Evolutionary conservation across 768 basidiomycete genomes (phyloP).

Genomic region (Phlegmacium glaucopus): DNA sequence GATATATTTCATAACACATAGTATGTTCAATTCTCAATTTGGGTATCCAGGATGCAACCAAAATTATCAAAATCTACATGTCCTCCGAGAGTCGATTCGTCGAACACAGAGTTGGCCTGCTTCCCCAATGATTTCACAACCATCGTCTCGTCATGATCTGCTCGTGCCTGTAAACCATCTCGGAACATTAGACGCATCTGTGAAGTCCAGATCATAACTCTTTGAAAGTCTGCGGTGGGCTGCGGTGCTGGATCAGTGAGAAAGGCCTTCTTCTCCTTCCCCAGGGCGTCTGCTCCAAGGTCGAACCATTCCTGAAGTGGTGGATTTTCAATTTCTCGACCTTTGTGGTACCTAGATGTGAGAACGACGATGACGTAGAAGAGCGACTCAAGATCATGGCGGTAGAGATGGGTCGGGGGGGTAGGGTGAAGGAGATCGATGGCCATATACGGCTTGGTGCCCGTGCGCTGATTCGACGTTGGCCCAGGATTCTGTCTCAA

Average conservation of each 20-base stretch:
- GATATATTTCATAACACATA: no score
- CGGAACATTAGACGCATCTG: neutral
- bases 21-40: no score
- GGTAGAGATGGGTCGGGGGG: constrained; percentile 3
- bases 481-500: neutral
- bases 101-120: neutral
- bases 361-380: constrained; percentile 8
- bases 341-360: neutral
- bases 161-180: no score
- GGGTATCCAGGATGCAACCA: no score
- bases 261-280: neutral
- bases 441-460: constrained; percentile 11
- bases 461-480: constrained; percentile 14
- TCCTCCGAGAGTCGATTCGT: neutral
- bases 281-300: neutral
- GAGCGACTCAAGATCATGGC: constrained; percentile 12
- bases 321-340: neutral
- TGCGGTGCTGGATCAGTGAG: neutral
- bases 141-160: no score
- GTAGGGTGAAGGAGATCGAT: constrained; percentile 17
- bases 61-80: neutral
- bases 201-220: neutral
- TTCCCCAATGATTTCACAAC: neutral
- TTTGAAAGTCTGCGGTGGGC: neutral
- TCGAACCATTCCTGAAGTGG: neutral